These are phyloP conservation scores for Daucus carota DNA, from an alignment of 129 eudicot species.

Conservation along the genomic window DNA sequence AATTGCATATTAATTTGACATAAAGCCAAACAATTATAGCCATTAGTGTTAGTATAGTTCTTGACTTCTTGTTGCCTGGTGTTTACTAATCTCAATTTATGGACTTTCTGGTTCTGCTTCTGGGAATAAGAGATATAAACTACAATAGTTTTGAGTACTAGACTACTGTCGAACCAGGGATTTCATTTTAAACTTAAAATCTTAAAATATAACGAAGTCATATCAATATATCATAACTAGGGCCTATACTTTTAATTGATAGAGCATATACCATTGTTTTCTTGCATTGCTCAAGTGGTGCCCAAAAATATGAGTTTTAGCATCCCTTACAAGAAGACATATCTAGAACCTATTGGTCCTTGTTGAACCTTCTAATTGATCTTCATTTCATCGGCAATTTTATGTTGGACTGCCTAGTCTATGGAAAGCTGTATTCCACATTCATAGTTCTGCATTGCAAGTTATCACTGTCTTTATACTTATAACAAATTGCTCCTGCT, in stretches of 20 bases:
- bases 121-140: neutral
- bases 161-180: neutral
- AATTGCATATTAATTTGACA: neutral
- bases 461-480: neutral
- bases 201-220: neutral
- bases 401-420: neutral
- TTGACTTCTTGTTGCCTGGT: neutral
- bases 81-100: neutral
- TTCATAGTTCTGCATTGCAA: neutral
- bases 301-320: neutral
- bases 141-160: neutral
- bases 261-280: neutral
- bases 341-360: neutral
- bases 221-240: neutral
- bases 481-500: slow-evolving; percentile 4
- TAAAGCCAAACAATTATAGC: neutral
- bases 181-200: no score
- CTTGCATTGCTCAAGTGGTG: neutral
- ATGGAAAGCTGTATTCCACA: neutral
- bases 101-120: neutral
- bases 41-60: neutral
- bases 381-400: neutral
- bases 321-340: neutral
- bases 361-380: neutral
- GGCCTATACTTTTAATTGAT: neutral